These are phyloP conservation scores for Paraleonurus japonicus DNA, from an alignment of 257 asterid species.

Conservation along the genomic window DNA sequence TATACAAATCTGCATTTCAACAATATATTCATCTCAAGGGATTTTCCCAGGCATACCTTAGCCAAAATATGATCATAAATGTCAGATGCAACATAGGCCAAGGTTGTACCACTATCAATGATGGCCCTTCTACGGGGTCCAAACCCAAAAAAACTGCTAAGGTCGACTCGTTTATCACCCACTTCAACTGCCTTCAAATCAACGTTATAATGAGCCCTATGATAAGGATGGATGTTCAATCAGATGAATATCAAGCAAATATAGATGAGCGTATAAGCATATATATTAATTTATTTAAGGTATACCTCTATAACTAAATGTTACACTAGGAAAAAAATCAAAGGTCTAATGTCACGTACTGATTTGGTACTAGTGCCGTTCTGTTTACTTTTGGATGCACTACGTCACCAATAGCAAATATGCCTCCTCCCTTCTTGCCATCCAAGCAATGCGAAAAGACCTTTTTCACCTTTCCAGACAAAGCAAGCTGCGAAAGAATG, in stretches of 20 bases:
- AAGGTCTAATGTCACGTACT: conserved; percentile 42
- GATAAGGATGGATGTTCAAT: conserved; percentile 25
- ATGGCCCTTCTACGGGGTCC: conserved; percentile 40
- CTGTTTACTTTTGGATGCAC: conserved; percentile 52
- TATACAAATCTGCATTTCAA: not conserved
- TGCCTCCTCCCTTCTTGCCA: conserved; percentile 59
- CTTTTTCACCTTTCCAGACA: conserved; percentile 46
- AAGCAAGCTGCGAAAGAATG: conserved; percentile 60
- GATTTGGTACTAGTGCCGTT: conserved; percentile 43
- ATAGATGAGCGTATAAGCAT: not conserved
- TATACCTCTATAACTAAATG: not conserved
- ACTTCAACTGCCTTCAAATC: conserved; percentile 51
- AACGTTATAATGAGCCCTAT: conserved; percentile 63
- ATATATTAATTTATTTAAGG: not conserved
- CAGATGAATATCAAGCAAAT: conserved; percentile 3
- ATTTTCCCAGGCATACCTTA: conserved; percentile 33
- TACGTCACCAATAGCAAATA: conserved; percentile 63
- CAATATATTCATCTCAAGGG: not conserved
- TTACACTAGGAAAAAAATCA: not conserved
- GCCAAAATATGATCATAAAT: conserved; percentile 40
- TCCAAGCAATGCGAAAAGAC: conserved; percentile 68
- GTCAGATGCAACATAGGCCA: conserved; percentile 59
- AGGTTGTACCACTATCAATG: conserved; percentile 72
- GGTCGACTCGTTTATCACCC: conserved; percentile 43
- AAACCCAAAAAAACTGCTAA: conserved; percentile 38